These are phyloP conservation scores for Agastache rugosa DNA, from an alignment of 257 asterid species.

Conservation along the genomic window DNA sequence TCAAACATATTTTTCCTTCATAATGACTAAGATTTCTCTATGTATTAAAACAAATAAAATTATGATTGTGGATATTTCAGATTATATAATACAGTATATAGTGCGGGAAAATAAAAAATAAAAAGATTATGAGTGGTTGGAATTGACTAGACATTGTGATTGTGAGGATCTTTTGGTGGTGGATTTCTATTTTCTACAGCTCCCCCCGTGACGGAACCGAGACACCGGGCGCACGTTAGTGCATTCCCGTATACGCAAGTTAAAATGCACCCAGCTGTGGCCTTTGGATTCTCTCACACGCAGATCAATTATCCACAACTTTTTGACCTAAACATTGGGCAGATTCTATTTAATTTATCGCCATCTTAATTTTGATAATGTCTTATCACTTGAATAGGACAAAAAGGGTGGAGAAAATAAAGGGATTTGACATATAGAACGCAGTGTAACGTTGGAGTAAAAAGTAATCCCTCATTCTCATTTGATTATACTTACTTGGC, in stretches of 20 bases:
- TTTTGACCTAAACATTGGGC: constrained; percentile 25
- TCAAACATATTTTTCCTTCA: no score
- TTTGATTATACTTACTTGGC: no score
- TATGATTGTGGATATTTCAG: no score
- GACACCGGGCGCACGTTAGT: constrained; percentile 11
- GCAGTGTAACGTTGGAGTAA: no score
- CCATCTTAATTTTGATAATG: not conserved
- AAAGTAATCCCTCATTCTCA: no score
- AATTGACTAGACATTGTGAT: constrained; percentile 2
- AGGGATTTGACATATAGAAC: no score
- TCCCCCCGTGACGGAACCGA: not conserved
- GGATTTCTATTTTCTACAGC: no score
- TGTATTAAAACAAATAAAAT: no score
- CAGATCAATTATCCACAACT: constrained; percentile 4
- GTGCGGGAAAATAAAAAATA: no score
- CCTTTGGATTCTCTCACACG: constrained; percentile 33
- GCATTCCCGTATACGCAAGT: not conserved
- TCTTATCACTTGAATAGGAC: constrained; percentile 2
- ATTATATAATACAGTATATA: no score
- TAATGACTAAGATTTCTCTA: no score
- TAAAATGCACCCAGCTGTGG: constrained; percentile 5
- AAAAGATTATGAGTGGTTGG: constrained; percentile 3
- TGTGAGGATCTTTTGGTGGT: not conserved
- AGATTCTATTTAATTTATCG: not conserved
- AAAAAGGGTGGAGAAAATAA: not conserved